Evolutionary conservation across 2,329 filamentous ascomycete genomes (phyloP), one percentile per base, ranked within the genome.

Genomic region (Plenodomus lindquistii): DNA sequence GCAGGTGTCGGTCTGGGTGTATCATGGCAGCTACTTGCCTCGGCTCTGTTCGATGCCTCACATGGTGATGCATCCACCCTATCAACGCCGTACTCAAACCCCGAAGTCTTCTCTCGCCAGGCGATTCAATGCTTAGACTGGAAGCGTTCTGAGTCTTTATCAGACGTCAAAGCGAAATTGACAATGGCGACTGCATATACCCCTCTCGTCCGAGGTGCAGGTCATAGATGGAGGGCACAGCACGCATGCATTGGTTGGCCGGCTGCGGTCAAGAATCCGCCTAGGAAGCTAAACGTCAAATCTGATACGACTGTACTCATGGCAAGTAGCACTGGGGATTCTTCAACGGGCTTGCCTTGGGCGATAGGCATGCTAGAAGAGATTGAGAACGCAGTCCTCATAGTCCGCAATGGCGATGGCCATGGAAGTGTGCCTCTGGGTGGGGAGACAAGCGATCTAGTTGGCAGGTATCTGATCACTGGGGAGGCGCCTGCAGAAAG

Each of bases 171-270:
- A 17, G 45, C 40, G 2, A 47, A 47, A 13, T 11, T 34, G 27
- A 19, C 13, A 39, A 55, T 73, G 10, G 68, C 63, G 13, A 51
- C 48, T 7, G 48, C 55, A n/a, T 66, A 73, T 47, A 55, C 60
- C 2, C 74, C 75, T 0, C 60, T 76, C 22, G 73, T 63, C 13
- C 56, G 55, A 3, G 73, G 71, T 24, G 63, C 63, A 20, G 62
- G 55, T 41, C 70, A 75, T 42, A 66, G 57, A 34, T 77, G 68
- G 59, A 62, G 51, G 19, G 52, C 68, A 37, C 71, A 74, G 51
- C 60, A 66, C 1, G 46, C 59, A 4, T 79, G 76, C 53, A 60
- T 76, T 19, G 71, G 72, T 1, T 79, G 75, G 75, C 73, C 74
- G 0, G 59, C 67, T 3, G 46, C 63, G 1, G 38, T 69, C 11